Evolutionary conservation across 441 rosid species (phyloP).

Genomic region (Brassica balearica): DNA sequence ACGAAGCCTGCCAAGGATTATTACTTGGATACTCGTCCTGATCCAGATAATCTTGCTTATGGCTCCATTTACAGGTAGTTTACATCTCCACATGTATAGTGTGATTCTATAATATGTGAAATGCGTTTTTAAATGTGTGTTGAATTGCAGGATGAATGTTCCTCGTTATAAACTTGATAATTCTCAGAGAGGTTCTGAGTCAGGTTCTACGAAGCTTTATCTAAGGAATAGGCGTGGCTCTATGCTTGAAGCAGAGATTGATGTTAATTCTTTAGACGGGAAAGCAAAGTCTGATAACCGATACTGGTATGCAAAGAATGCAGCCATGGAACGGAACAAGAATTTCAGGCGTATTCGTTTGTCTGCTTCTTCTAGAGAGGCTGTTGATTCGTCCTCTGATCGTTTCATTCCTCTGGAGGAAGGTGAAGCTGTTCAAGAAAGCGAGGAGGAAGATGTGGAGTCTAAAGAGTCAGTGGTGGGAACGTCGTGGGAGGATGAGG

Average conservation of each 20-base stretch:
- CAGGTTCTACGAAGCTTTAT: slow-evolving; percentile 46
- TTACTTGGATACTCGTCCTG: slow-evolving; percentile 87
- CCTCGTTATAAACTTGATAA: slow-evolving; percentile 69
- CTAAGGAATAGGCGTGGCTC: slow-evolving; percentile 47
- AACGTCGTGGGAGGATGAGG: slow-evolving; percentile 97
- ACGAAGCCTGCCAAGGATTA: slow-evolving; percentile 69
- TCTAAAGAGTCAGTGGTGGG: slow-evolving; percentile 51
- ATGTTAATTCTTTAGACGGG: slow-evolving; percentile 67
- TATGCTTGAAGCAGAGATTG: slow-evolving; percentile 64
- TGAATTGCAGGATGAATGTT: slow-evolving; percentile 80
- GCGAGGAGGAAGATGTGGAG: slow-evolving; percentile 44
- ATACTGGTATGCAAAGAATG: slow-evolving; percentile 85
- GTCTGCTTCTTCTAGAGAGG: slow-evolving; percentile 48
- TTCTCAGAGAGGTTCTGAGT: slow-evolving; percentile 48
- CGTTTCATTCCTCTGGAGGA: slow-evolving; percentile 74
- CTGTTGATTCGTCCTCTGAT: slow-evolving; percentile 43
- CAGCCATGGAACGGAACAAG: slow-evolving; percentile 71
- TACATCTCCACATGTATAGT: background rate
- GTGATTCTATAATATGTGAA: background rate
- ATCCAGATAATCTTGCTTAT: slow-evolving; percentile 82
- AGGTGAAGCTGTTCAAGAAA: slow-evolving; percentile 43
- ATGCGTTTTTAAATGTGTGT: slow-evolving; percentile 6
- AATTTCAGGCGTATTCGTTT: slow-evolving; percentile 65
- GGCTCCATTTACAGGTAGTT: slow-evolving; percentile 81
- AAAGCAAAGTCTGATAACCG: slow-evolving; percentile 75